These are phyloP conservation scores for Candida tibetensis DNA, from an alignment of 805 yeast species.

Conservation along the genomic window DNA sequence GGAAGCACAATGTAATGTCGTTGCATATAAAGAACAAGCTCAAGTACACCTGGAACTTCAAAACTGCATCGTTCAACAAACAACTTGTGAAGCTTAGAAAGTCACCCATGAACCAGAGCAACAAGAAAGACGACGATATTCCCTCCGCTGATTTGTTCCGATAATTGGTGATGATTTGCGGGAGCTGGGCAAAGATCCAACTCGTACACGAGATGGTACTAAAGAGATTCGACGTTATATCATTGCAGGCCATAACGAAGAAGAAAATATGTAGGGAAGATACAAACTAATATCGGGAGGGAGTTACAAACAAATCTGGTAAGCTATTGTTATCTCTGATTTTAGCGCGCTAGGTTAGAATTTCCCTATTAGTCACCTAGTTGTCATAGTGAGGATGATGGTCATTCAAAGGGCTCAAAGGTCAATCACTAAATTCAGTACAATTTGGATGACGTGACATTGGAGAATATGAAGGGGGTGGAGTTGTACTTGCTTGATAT, in stretches of 20 bases:
- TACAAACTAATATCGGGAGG: too few relatives aligned
- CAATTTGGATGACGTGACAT: too few relatives aligned
- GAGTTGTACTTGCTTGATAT: too few relatives aligned
- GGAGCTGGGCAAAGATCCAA: slow-evolving; percentile 75
- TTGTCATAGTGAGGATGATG: too few relatives aligned
- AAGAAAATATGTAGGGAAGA: background rate
- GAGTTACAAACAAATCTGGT: too few relatives aligned
- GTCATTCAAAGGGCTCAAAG: too few relatives aligned
- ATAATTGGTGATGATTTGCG: slow-evolving; percentile 64
- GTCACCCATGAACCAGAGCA: slow-evolving; percentile 62
- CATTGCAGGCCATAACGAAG: slow-evolving; percentile 4
- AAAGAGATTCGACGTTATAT: slow-evolving; percentile 14
- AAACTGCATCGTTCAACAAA: slow-evolving; percentile 35
- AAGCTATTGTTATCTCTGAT: too few relatives aligned
- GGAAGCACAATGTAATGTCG: slow-evolving; percentile 38
- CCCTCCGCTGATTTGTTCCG: slow-evolving; percentile 63
- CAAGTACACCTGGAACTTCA: slow-evolving; percentile 37
- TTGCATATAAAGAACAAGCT: slow-evolving; percentile 40
- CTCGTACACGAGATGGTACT: slow-evolving; percentile 42
- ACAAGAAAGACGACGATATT: slow-evolving; percentile 55
- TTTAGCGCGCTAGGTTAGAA: too few relatives aligned
- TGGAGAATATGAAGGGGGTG: too few relatives aligned
- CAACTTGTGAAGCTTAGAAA: slow-evolving; percentile 40
- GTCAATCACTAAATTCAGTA: too few relatives aligned
- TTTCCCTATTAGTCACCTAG: too few relatives aligned